Evolutionary conservation across 2,329 filamentous ascomycete genomes (phyloP).

Genomic region (Ophiobolus disseminans): DNA sequence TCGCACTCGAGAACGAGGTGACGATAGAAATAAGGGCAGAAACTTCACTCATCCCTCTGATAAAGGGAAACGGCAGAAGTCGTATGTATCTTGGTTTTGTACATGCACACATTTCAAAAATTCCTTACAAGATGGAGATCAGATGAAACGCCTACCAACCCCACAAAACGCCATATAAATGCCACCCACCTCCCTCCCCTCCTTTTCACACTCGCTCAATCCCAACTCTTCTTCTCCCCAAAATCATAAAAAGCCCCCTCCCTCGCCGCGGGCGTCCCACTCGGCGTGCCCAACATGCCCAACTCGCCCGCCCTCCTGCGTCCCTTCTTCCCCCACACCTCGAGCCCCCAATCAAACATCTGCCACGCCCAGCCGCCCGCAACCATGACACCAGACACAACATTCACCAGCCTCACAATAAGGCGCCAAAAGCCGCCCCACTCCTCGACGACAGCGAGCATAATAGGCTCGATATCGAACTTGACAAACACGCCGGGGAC

Average conservation of each 20-base stretch:
- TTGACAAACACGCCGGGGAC: slow-evolving; percentile 97
- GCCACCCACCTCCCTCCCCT: no score
- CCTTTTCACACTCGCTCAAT: no score
- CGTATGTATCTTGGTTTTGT: neutral
- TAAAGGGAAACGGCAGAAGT: no score
- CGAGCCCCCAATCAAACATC: slow-evolving; percentile 75
- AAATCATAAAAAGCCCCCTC: neutral
- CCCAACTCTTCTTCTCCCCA: slow-evolving; percentile 23
- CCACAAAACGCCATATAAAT: no score
- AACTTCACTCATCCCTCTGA: no score
- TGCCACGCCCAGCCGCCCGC: slow-evolving; percentile 94
- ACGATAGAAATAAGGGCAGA: no score
- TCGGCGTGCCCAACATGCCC: slow-evolving; percentile 55
- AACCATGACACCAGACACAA: slow-evolving; percentile 88
- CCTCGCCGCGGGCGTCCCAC: slow-evolving; percentile 3
- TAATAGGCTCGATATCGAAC: slow-evolving; percentile 96
- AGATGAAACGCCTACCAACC: no score
- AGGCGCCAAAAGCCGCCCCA: slow-evolving; percentile 77
- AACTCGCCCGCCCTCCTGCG: slow-evolving; percentile 51
- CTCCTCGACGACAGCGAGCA: slow-evolving; percentile 83
- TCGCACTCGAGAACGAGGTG: no score
- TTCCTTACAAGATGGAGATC: no score
- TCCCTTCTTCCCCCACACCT: slow-evolving; percentile 55
- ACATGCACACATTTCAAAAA: no score
- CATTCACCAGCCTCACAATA: slow-evolving; percentile 84